phyloP scores from a whole-genome alignment of 140 eudicot species.

The Oenanthe javanica region DNA sequence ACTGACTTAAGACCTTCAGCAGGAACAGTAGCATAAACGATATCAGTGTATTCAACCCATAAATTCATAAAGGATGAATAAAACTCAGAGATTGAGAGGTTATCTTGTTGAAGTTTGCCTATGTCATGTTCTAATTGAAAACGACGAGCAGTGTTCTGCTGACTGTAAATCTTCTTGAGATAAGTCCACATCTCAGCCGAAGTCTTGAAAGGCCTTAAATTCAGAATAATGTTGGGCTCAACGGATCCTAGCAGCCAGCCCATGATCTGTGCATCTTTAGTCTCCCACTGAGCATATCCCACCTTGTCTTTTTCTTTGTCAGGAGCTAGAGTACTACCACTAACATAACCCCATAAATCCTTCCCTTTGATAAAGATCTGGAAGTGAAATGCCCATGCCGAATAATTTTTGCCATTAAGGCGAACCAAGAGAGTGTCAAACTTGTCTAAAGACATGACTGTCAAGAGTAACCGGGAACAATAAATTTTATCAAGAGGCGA shows the following conservation, averaged over 20 bases:
- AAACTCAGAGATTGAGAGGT: background rate
- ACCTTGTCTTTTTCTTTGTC: background rate
- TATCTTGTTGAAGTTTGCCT: background rate
- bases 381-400: background rate
- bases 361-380: background rate
- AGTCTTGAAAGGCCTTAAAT: background rate
- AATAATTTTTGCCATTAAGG: background rate
- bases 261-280: constrained; percentile 5
- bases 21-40: too few relatives aligned
- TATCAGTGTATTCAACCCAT: too few relatives aligned
- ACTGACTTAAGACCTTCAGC: too few relatives aligned
- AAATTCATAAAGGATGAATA: too few relatives aligned
- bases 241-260: background rate
- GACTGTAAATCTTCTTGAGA: background rate
- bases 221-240: background rate
- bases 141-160: background rate
- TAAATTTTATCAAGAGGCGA: background rate
- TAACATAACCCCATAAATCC: background rate
- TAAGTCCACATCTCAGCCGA: background rate
- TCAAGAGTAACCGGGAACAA: background rate
- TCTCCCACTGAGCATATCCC: background rate
- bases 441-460: background rate
- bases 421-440: background rate
- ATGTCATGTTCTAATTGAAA: background rate
- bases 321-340: background rate